Conservation (phyloP, 108 stramenopile genomes). For the Mediolabrus comicus region DNA sequence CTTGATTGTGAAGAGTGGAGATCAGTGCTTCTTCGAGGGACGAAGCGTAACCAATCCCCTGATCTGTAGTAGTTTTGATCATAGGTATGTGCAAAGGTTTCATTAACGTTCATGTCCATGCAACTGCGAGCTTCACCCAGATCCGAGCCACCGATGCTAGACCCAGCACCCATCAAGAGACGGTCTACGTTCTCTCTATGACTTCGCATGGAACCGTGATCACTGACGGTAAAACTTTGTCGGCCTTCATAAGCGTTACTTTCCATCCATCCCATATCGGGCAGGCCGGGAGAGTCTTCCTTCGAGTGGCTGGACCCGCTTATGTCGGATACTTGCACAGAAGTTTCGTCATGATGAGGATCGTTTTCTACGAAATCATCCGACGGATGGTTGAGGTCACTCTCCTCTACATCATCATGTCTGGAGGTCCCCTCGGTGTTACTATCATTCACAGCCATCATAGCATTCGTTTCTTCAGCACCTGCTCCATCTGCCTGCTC, state of each 20-base stretch:
- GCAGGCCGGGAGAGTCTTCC: neutral
- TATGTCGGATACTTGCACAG: neutral
- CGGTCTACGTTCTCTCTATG: slow-evolving; percentile 1
- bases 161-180: neutral
- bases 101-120: neutral
- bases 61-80: neutral
- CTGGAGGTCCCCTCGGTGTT: neutral
- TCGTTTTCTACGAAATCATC: neutral
- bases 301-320: neutral
- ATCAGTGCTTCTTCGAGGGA: neutral
- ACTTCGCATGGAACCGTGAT: neutral
- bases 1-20: neutral
- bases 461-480: neutral
- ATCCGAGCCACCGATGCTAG: neutral
- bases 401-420: neutral
- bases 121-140: neutral
- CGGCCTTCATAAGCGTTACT: neutral
- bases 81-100: neutral
- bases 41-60: neutral
- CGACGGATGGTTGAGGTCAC: neutral
- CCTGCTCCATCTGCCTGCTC: neutral
- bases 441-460: neutral
- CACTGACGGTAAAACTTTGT: neutral
- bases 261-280: neutral
- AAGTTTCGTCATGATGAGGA: neutral